Percentiles rank a stretch among this genome's conserved stretches.
These are phyloP conservation scores for Podospora appendiculata DNA, from an alignment of 495 filamentous ascomycete genomes.

Conservation along the genomic window DNA sequence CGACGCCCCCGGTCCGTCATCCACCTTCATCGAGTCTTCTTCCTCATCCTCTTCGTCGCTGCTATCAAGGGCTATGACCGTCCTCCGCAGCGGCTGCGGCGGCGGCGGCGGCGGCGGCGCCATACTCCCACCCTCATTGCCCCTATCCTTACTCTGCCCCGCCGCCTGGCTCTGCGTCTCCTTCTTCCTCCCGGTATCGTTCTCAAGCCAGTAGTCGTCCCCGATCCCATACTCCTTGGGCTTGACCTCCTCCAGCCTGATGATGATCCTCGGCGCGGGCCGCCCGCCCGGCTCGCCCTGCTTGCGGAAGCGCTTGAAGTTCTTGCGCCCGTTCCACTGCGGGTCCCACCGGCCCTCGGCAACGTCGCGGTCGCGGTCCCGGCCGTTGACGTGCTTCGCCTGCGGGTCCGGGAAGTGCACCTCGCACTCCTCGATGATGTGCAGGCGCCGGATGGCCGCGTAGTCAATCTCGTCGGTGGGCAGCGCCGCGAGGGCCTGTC, in stretches of 20 bases:
- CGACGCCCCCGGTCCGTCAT: not conserved
- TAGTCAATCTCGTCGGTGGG: conserved; percentile 55
- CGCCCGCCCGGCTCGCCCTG: conserved; percentile 45
- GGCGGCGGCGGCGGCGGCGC: not conserved
- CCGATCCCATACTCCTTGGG: conserved; percentile 77
- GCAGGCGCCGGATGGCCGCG: conserved; percentile 62
- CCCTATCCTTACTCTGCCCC: not conserved
- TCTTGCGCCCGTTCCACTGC: conserved; percentile 89
- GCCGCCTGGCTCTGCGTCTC: conserved; percentile 18
- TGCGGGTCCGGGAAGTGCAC: conserved; percentile 32
- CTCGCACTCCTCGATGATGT: conserved; percentile 76
- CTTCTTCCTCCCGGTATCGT: conserved; percentile 21
- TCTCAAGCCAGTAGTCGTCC: conserved; percentile 70
- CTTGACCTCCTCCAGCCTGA: conserved; percentile 71
- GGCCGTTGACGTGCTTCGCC: conserved; percentile 11
- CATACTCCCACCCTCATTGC: not conserved
- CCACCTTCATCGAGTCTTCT: not conserved
- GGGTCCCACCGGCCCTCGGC: conserved; percentile 72
- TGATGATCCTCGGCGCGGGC: conserved; percentile 53
- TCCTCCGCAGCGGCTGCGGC: conserved; percentile 4
- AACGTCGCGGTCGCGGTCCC: conserved; percentile 35
- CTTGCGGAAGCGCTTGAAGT: conserved; percentile 86
- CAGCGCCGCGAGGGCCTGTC: conserved; percentile 44
- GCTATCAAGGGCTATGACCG: conserved; percentile 24
- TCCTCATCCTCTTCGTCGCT: conserved; percentile 30